Percentiles rank a stretch among this genome's conserved stretches.
Evolutionary conservation across 768 basidiomycete genomes (phyloP).

Genomic region (Trametes punicea): DNA sequence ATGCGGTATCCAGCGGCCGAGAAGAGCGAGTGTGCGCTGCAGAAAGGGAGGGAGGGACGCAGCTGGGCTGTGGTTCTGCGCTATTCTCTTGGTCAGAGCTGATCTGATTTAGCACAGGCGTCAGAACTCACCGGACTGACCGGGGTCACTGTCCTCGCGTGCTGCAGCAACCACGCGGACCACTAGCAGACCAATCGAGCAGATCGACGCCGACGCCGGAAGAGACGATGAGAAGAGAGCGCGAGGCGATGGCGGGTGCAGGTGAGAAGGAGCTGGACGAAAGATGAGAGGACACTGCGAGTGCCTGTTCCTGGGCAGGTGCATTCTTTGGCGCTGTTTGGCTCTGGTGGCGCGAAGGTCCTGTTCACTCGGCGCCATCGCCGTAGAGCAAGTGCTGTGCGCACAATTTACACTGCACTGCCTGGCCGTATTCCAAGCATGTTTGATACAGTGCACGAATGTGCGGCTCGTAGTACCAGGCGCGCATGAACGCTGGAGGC

Average conservation of each 20-base stretch:
- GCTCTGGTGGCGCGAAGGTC: constrained; percentile 7
- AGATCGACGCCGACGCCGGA: not conserved
- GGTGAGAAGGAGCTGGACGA: not conserved
- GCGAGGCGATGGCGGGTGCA: not conserved
- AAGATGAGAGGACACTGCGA: not conserved
- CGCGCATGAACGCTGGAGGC: not conserved
- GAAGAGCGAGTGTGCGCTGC: not conserved
- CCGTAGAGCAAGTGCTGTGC: not conserved
- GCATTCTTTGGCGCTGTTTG: constrained; percentile 11
- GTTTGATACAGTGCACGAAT: too few relatives aligned
- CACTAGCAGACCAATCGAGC: not conserved
- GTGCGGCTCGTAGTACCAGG: not conserved
- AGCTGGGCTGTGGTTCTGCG: constrained; percentile 13
- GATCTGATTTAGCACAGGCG: constrained; percentile 1
- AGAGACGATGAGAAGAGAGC: not conserved
- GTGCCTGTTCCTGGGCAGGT: not conserved
- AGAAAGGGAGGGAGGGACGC: constrained; percentile 1
- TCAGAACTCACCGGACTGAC: constrained; percentile 7
- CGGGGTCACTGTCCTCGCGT: not conserved
- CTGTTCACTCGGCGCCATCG: not conserved
- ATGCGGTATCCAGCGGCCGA: not conserved
- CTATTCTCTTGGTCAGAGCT: constrained; percentile 12
- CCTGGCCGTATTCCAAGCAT: not conserved
- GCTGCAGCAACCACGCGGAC: not conserved
- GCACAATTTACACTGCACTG: too few relatives aligned